Conservation (phyloP, 2,329 filamentous ascomycete genomes). For the Trichophyton rubrum region DNA sequence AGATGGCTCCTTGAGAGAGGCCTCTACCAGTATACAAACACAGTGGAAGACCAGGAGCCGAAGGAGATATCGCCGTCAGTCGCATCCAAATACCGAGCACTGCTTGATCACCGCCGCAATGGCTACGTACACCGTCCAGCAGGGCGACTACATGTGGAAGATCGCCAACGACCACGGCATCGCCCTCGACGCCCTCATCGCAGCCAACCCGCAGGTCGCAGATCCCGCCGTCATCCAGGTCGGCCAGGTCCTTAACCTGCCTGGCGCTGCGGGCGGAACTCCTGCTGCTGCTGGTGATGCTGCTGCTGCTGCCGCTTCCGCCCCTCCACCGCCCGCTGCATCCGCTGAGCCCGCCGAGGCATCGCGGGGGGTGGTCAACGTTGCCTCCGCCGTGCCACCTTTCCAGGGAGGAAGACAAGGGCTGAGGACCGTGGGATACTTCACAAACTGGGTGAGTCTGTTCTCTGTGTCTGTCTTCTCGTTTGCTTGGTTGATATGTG, state of each 20-base stretch:
- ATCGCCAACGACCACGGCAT: slow-evolving; percentile 24
- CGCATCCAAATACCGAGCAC: neutral
- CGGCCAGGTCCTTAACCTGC: slow-evolving; percentile 12
- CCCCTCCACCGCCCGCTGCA: neutral
- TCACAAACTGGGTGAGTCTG: slow-evolving; percentile 33
- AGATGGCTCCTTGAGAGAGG: no score
- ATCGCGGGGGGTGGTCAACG: neutral
- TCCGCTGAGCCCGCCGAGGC: neutral
- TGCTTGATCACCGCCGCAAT: neutral
- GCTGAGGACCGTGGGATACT: slow-evolving; percentile 30
- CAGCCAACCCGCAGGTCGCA: slow-evolving; percentile 12
- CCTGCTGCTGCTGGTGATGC: slow-evolving; percentile 1
- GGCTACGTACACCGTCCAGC: slow-evolving; percentile 9
- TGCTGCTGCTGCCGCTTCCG: neutral
- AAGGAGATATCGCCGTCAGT: neutral
- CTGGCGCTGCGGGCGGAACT: neutral
- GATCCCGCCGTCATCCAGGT: slow-evolving; percentile 11
- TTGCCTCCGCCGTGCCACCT: neutral
- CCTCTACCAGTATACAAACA: neutral
- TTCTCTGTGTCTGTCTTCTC: neutral
- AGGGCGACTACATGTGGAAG: slow-evolving; percentile 18
- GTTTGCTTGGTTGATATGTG: neutral
- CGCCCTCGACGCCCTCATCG: slow-evolving; percentile 12
- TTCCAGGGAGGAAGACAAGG: neutral
- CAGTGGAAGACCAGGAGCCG: neutral